Evolutionary conservation across 208 protist genomes (phyloP).

Genomic region (Trypanosoma rangeli): DNA sequence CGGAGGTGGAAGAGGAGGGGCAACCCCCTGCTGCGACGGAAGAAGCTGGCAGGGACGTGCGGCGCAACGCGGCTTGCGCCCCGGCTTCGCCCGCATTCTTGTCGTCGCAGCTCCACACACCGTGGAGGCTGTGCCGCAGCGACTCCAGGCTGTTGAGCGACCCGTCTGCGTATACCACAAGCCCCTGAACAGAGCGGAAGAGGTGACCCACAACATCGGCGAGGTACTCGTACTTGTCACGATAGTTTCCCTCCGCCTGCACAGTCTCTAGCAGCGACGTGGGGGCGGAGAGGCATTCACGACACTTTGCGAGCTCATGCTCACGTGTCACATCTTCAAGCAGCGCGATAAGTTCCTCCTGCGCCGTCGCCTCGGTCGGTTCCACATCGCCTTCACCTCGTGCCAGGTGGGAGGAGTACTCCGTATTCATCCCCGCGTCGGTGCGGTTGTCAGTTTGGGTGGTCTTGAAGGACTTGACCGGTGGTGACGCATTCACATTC

Average conservation of each 20-base stretch:
- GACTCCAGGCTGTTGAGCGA: constrained; percentile 68
- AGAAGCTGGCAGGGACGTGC: background rate
- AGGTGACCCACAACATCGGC: constrained; percentile 46
- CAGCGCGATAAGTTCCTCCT: constrained; percentile 60
- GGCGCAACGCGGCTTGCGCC: background rate
- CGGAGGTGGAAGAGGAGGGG: background rate
- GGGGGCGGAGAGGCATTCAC: constrained; percentile 53
- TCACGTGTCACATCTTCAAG: constrained; percentile 70
- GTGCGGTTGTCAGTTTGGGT: constrained; percentile 20
- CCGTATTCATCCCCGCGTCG: constrained; percentile 16
- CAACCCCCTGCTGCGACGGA: background rate
- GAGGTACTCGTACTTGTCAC: constrained; percentile 47
- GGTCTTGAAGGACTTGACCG: constrained; percentile 15
- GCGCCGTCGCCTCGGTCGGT: constrained; percentile 22
- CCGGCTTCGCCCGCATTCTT: constrained; percentile 1
- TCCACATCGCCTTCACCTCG: background rate
- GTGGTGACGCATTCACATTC: background rate
- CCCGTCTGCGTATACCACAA: constrained; percentile 66
- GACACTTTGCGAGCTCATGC: constrained; percentile 67
- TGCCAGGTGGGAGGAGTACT: background rate
- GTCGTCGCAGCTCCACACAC: constrained; percentile 3
- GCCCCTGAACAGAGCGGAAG: constrained; percentile 48
- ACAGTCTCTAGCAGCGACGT: constrained; percentile 39
- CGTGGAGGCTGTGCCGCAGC: constrained; percentile 46
- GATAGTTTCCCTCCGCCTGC: constrained; percentile 18